Percentiles rank a stretch among this genome's conserved stretches.
Conservation (phyloP, 2,329 filamentous ascomycete genomes). For the Neonectria coccinea region DNA sequence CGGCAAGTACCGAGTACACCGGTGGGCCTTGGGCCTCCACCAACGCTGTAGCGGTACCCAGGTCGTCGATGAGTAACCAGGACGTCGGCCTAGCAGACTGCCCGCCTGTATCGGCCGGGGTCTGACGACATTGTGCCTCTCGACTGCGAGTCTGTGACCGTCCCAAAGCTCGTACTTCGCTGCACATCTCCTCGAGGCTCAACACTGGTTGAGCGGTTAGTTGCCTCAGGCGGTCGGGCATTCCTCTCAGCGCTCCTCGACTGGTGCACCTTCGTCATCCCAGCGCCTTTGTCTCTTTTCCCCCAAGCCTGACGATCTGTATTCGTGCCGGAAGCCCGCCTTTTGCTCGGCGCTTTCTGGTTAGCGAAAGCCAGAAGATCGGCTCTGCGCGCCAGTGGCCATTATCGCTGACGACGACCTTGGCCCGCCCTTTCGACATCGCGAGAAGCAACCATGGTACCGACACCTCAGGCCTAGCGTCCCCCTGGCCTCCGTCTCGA, state of each 20-base stretch:
- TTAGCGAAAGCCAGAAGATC: slow-evolving; percentile 45
- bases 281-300: slow-evolving; percentile 14
- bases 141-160: slow-evolving; percentile 22
- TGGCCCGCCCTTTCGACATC: slow-evolving; percentile 27
- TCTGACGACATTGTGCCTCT: slow-evolving; percentile 47
- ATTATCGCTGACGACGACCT: slow-evolving; percentile 33
- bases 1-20: slow-evolving; percentile 16
- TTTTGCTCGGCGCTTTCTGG: slow-evolving; percentile 34
- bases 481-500: slow-evolving; percentile 29
- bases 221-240: slow-evolving; percentile 29
- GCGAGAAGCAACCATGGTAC: slow-evolving; percentile 38
- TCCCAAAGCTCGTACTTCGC: slow-evolving; percentile 31
- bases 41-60: not conserved
- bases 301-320: slow-evolving; percentile 3
- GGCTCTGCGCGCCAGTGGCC: slow-evolving; percentile 26
- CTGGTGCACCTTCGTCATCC: slow-evolving; percentile 38
- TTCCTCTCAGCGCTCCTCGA: slow-evolving; percentile 32
- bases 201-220: slow-evolving; percentile 37
- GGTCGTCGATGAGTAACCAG: slow-evolving; percentile 25
- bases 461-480: slow-evolving; percentile 26
- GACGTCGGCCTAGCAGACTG: slow-evolving; percentile 34
- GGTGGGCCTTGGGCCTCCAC: not conserved
- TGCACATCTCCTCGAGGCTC: slow-evolving; percentile 37
- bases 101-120: slow-evolving; percentile 28
- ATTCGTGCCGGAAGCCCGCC: slow-evolving; percentile 12